Evolutionary conservation across 176 grass and related monocot genomes (phyloP).

Genomic region (Oryza coarctata): DNA sequence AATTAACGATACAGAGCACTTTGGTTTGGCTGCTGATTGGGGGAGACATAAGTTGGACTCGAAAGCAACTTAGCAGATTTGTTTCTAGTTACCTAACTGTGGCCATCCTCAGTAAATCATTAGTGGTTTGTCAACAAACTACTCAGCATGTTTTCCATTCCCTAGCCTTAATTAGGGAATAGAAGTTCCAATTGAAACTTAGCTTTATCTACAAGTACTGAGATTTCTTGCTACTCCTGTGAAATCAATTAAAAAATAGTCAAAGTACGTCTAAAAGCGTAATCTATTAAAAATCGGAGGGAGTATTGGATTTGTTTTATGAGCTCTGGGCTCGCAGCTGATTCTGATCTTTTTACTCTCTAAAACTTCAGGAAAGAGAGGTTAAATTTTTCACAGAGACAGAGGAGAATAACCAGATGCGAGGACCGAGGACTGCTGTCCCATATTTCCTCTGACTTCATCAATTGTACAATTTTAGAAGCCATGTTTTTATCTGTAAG

Average conservation of each 20-base stretch:
- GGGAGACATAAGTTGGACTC: not conserved
- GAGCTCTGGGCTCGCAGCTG: not conserved
- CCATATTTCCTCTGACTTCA: slow-evolving; percentile 89
- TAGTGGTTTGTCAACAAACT: not conserved
- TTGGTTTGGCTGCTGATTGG: not conserved
- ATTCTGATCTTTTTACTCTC: not conserved
- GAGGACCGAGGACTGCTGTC: slow-evolving; percentile 85
- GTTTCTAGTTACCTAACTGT: not conserved
- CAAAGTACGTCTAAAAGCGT: not conserved
- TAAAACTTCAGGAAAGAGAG: slow-evolving; percentile 66
- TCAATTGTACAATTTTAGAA: slow-evolving; percentile 61
- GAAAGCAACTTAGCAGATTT: not conserved
- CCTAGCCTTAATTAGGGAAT: not conserved
- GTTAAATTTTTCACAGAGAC: slow-evolving; percentile 99
- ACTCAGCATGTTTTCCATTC: not conserved
- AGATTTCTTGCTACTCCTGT: not conserved
- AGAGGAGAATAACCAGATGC: slow-evolving; percentile 99
- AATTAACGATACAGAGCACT: slow-evolving; percentile 8
- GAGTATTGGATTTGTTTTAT: not conserved
- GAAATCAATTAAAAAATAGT: no score
- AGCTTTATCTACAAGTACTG: not conserved
- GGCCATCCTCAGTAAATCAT: not conserved
- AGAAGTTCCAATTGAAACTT: not conserved
- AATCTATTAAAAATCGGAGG: no score
- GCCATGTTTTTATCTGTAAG: slow-evolving; percentile 52